Base-by-base conservation (phyloP, 495 filamentous ascomycete genomes). In the Amphirosellinia nigrospora region DNA sequence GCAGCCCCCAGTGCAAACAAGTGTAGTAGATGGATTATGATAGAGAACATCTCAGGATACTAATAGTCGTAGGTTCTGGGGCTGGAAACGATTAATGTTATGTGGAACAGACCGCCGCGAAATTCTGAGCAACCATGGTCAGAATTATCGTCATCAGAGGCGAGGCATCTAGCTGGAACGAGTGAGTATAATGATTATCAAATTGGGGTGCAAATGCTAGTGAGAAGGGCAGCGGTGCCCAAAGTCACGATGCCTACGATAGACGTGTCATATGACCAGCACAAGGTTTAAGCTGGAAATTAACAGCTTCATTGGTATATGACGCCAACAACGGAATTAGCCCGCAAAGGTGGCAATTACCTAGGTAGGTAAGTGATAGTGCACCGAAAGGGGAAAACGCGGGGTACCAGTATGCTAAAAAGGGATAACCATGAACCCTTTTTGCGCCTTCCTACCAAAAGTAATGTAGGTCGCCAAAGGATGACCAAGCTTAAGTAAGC, bases 31-130 rank as follows among this genome's bases (percentile, higher is more conserved):
- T 60, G 16, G 23, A 30, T 5, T 58, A 58, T 2, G 48, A 64
- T 26, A 23, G 48, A 64, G 10, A 64, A 48, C 68, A 70, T 70
- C 38, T 70, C 48, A 70, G 60, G 38, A 38, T 10, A 34, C 9
- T 15, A 26, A 41, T 13, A 28, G 8, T 48, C 48, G 34, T 1
- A 58, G 52, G 26, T 36, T 36, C 34, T 23, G 11, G 39, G 46
- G 30, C 26, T 36, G 45, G 26, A 43, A 21, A 5, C 41, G 41
- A 61, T 56, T n/a, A 53, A 66, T 21, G 4, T 61, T 21, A 60
- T 46, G 69, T 36, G 26, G 15, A 56, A 45, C 0, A 55, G 8
- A 36, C 28, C 8, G 41, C 58, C 11, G 32, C 26, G 43, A 28
- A 9, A 9, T 19, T 64, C 36, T n/a, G 26, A 28, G 59, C 16